Evolutionary conservation across 179 eudicot species (phyloP).

Genomic region (Dionaea muscipula): DNA sequence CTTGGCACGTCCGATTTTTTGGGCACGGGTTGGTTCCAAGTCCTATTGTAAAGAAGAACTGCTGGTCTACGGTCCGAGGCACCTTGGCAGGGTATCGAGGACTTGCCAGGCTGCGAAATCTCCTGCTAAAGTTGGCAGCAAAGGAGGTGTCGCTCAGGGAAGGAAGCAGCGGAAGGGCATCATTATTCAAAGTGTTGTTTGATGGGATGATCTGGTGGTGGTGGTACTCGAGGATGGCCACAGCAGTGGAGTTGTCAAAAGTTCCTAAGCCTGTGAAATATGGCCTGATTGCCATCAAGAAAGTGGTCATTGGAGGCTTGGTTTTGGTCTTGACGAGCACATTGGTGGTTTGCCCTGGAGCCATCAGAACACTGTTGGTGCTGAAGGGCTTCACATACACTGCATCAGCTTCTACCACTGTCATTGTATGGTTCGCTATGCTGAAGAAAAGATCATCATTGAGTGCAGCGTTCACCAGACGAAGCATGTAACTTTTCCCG

Average conservation of each 20-base stretch:
- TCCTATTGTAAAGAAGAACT: conserved; percentile 51
- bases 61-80: conserved; percentile 34
- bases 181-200: conserved; percentile 9
- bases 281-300: conserved; percentile 54
- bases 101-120: conserved; percentile 41
- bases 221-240: conserved; percentile 44
- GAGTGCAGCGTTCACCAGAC: conserved; percentile 64
- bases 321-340: conserved; percentile 47
- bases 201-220: too few relatives aligned
- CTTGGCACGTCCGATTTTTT: conserved; percentile 56
- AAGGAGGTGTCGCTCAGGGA: conserved; percentile 45
- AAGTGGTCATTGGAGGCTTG: conserved; percentile 26
- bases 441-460: conserved; percentile 56
- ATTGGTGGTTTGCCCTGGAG: conserved; percentile 70
- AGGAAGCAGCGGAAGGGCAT: conserved; percentile 43
- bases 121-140: conserved; percentile 32
- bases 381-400: conserved; percentile 42
- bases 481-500: conserved; percentile 43
- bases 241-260: conserved; percentile 58
- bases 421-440: conserved; percentile 46
- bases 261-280: conserved; percentile 53
- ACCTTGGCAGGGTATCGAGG: conserved; percentile 39
- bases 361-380: conserved; percentile 31
- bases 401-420: conserved; percentile 53
- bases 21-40: conserved; percentile 56